Conservation (phyloP, 148 eudicot genomes). For the Polygonum aviculare region DNA sequence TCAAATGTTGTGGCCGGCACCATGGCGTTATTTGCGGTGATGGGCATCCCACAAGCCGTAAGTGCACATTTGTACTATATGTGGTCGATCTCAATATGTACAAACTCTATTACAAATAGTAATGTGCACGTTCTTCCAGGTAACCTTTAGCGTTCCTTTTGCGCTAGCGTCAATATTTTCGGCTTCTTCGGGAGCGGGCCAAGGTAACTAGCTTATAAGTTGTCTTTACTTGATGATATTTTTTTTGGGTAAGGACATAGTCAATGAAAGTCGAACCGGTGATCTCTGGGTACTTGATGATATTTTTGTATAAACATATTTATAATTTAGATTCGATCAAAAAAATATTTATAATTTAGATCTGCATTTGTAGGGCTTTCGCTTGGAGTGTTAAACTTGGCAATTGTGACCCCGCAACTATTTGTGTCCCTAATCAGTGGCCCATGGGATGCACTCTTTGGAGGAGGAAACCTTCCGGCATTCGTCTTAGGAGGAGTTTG, state of each 20-base stretch:
- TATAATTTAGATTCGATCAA: background rate
- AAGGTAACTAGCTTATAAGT: slow-evolving; percentile 34
- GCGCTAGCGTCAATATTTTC: slow-evolving; percentile 84
- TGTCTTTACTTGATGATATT: background rate
- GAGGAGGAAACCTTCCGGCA: background rate
- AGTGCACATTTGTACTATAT: slow-evolving; percentile 9
- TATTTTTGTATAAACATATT: background rate
- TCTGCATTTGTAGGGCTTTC: slow-evolving; percentile 37
- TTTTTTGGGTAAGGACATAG: no score
- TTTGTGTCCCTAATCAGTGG: background rate
- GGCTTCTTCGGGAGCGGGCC: slow-evolving; percentile 57
- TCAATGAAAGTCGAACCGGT: no score
- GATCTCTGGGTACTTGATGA: background rate
- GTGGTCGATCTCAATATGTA: background rate
- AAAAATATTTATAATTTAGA: background rate
- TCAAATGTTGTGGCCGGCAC: slow-evolving; percentile 37
- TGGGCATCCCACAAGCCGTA: slow-evolving; percentile 87
- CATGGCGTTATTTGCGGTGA: slow-evolving; percentile 44
- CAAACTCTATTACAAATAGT: background rate
- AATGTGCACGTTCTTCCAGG: slow-evolving; percentile 20
- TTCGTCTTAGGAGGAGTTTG: background rate
- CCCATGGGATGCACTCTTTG: background rate
- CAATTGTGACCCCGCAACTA: slow-evolving; percentile 72
- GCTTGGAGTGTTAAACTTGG: slow-evolving; percentile 71
- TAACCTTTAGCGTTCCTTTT: slow-evolving; percentile 75